Percentiles rank a stretch among this genome's conserved stretches.
phyloP scores from a whole-genome alignment of 2,329 filamentous ascomycete species.

The Lasiodiplodia citricola region DNA sequence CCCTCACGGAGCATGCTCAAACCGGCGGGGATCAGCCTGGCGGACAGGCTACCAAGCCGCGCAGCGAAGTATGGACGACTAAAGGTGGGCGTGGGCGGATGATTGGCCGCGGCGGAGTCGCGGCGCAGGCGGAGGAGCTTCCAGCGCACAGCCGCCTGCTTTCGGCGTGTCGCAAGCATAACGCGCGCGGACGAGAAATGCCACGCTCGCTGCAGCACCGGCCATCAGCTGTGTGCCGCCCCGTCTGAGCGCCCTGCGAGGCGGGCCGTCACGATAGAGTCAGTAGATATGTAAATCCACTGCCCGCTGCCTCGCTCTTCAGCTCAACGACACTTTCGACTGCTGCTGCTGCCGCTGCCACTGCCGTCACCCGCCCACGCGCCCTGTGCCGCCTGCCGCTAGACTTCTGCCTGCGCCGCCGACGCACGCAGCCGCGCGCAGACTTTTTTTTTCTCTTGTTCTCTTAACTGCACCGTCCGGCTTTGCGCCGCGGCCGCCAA shows the following conservation, averaged over 20 bases:
- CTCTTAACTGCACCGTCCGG: neutral
- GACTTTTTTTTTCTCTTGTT: neutral
- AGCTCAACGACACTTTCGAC: neutral
- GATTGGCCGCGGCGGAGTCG: conserved; percentile 20
- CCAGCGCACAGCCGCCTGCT: conserved; percentile 22
- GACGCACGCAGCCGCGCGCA: neutral
- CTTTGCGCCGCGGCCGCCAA: conserved; percentile 10
- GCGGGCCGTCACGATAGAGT: conserved; percentile 22
- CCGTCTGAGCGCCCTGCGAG: neutral
- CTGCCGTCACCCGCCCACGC: neutral
- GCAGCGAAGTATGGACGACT: conserved; percentile 3
- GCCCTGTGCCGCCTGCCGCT: neutral
- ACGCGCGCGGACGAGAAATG: conserved; percentile 4
- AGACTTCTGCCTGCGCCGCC: neutral
- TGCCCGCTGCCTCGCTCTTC: neutral
- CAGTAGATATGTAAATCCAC: conserved; percentile 24
- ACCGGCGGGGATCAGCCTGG: conserved; percentile 18
- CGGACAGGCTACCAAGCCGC: neutral
- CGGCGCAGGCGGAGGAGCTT: conserved; percentile 9
- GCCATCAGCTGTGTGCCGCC: neutral
- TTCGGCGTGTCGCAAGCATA: conserved; percentile 23
- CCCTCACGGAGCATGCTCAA: conserved; percentile 13
- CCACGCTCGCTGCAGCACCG: conserved; percentile 14
- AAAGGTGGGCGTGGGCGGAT: conserved; percentile 10
- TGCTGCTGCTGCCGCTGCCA: neutral